These are phyloP conservation scores for Cadophora sp. DNA, from an alignment of 2,329 filamentous ascomycete species.

Conservation along the genomic window DNA sequence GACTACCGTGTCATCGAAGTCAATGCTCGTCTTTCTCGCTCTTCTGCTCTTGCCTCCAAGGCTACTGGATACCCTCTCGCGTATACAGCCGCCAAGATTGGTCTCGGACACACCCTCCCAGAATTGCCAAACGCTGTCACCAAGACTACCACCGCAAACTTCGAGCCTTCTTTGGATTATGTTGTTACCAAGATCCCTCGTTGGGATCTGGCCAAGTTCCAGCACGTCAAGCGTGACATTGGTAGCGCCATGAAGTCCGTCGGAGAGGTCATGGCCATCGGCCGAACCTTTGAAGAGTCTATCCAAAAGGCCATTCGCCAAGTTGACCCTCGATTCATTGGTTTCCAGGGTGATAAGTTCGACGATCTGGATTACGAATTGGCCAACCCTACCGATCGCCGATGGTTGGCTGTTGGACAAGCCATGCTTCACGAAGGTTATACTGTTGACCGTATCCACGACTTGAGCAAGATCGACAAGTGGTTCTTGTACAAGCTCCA, in stretches of 20 bases:
- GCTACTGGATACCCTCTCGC: constrained; percentile 97
- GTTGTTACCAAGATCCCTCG: constrained; percentile 98
- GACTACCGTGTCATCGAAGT: constrained; percentile 99
- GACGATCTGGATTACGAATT: constrained; percentile 91
- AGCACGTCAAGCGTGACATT: constrained; percentile 97
- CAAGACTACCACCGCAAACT: constrained; percentile 98
- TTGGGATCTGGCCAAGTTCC: constrained; percentile 99
- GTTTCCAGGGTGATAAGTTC: constrained; percentile 95
- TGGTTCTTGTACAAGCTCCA: constrained; percentile 99
- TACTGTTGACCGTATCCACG: constrained; percentile 88
- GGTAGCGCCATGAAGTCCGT: constrained; percentile 99
- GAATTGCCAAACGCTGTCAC: constrained; percentile 98
- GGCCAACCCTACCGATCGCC: constrained; percentile 90
- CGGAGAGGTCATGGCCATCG: constrained; percentile 99
- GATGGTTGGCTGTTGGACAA: constrained; percentile 97
- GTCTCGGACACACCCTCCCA: constrained; percentile 91
- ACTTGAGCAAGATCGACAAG: constrained; percentile 97
- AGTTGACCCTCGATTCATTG: constrained; percentile 89
- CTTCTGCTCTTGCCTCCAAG: constrained; percentile 95
- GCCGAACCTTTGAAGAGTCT: constrained; percentile 96
- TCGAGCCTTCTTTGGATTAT: constrained; percentile 96
- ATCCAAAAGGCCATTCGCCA: constrained; percentile 99
- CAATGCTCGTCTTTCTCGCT: constrained; percentile 97
- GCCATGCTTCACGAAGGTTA: constrained; percentile 98
- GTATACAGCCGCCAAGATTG: constrained; percentile 98